Base-by-base conservation (phyloP, 208 protist genomes). In the Acanthamoeba royreba region DNA sequence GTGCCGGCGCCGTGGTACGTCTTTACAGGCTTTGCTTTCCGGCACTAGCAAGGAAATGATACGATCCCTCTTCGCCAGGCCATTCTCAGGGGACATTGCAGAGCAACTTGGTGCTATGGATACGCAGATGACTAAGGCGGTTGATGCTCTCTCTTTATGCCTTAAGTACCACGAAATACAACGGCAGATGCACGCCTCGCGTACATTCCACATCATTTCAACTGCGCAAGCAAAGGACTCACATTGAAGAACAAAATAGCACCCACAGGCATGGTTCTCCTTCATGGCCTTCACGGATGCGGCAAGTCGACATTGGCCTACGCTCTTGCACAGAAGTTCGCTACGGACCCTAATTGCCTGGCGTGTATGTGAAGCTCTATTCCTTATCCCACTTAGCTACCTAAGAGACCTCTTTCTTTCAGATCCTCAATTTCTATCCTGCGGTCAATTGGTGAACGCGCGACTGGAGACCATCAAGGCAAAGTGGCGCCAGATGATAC, bases 231-330 rank as follows among this genome's bases (percentile, higher is more conserved):
- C n/a, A n/a, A n/a, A n/a, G n/a, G n/a, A n/a, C 89, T 2, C 2
- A 90, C 7, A 40, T 74, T 46, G 22, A 31, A 19, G 1, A 45
- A 47, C 38, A 90, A 19, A 40, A 61, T 55, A 93, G 89, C 35
- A 40, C 87, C 19, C 61, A 92, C 25, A 35, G 63, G 28, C 45
- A 87, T 93, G 93, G 74, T 81, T 1, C 11, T 95, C 0, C 40
- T 95, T 2, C 28, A 33, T 31, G 93, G 93, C 40, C 42, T 74
- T 5, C 93, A 95, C 79, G 93, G 93, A 35, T 38, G 88, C 66
- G 93, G 93, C 38, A 95, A 95, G 49, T 52, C 52, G 22, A 46
- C 93, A 35, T 38, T 95, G 0, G 35, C 43, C 1, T 85, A 42
- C 11, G 74, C 88, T 4, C 49, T 95, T 15, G 63, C 52, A 31